Evolutionary conservation across 768 basidiomycete genomes (phyloP).

Genomic region (Rhodotorula toruloides): DNA sequence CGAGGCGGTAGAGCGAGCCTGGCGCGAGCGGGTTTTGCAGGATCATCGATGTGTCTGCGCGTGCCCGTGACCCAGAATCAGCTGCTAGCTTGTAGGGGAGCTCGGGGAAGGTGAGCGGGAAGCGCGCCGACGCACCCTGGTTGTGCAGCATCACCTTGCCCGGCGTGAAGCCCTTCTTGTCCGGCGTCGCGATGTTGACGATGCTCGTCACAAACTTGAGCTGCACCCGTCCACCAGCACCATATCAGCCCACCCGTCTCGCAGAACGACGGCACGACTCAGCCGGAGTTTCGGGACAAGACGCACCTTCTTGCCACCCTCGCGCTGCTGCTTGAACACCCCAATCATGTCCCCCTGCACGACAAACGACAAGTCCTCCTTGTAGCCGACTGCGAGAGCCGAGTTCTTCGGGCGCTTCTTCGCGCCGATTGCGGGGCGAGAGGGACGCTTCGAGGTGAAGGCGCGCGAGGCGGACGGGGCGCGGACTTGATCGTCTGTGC

Average conservation of each 20-base stretch:
- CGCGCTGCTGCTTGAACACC: conserved; percentile 42
- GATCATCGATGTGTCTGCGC: conserved; percentile 82
- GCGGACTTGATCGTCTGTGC: conserved; percentile 24
- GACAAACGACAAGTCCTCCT: conserved; percentile 90
- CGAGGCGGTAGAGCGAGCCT: conserved; percentile 79
- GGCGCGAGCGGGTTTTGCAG: conserved; percentile 76
- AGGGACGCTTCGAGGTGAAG: conserved; percentile 34
- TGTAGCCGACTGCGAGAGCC: conserved; percentile 87
- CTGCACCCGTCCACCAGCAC: conserved; percentile 61
- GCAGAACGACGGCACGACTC: neutral
- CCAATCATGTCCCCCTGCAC: conserved; percentile 63
- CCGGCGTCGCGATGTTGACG: conserved; percentile 68
- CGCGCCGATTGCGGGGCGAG: conserved; percentile 48
- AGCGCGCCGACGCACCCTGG: conserved; percentile 29
- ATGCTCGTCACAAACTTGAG: conserved; percentile 85
- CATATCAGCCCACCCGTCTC: conserved; percentile 68
- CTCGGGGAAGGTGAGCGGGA: neutral
- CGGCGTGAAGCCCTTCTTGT: conserved; percentile 72
- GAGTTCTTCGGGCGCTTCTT: conserved; percentile 57
- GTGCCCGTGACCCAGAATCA: neutral
- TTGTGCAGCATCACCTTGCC: conserved; percentile 54
- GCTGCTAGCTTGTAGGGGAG: neutral
- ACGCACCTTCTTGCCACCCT: conserved; percentile 40
- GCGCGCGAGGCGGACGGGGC: conserved; percentile 4
- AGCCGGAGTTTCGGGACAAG: no score